Evolutionary conservation across 2,329 filamentous ascomycete genomes (phyloP), one percentile per base, ranked within the genome.

Genomic region (Endothia cerciana): DNA sequence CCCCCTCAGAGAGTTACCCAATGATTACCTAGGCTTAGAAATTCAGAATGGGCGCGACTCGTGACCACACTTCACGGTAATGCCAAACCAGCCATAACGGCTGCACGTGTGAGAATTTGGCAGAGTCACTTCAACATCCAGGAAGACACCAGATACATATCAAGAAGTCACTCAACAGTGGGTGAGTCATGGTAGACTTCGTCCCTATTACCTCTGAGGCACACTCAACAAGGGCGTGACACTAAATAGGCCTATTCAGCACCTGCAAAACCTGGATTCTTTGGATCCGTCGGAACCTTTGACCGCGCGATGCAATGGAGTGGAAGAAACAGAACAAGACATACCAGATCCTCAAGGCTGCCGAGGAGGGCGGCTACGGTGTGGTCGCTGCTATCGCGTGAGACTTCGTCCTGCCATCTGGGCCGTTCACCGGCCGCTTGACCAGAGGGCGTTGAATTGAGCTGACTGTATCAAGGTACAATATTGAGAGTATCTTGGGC

Each of bases 401-500:
- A 40, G 65, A 33, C 25, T 28, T 33, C 17, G 11, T 45, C 13
- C 17, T 19, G 45, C 10, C 25, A 4, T 22, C 17, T 17, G 6
- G 3, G 28, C 13, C n/a, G n/a, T n/a, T n/a, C n/a, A n/a, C n/a
- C n/a, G n/a, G n/a, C n/a, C n/a, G n/a, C 17, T 49, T 49, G 10
- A n/a, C 51, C 13, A 30, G 15, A 19, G 17, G 15, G n/a, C 22
- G 47, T 30, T 3, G 17, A 17, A 28, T 11, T 4, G 43, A 1
- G 36, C 40, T 64, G 51, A 66, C 41, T 5, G 30, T 17, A 4
- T 63, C 41, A 17, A 68, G 66, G 41, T 89, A 89, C 80, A 88
- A 91, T 72, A 79, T 90, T 69, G 88, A 91, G 77, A 86, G 86
- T 60, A 89, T 91, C 70, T 78, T 90, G 17, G 73, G 67, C 69